Base-by-base conservation (phyloP, 371 early-diverging fungal species). In the Apophysomyces trapeziformis region DNA sequence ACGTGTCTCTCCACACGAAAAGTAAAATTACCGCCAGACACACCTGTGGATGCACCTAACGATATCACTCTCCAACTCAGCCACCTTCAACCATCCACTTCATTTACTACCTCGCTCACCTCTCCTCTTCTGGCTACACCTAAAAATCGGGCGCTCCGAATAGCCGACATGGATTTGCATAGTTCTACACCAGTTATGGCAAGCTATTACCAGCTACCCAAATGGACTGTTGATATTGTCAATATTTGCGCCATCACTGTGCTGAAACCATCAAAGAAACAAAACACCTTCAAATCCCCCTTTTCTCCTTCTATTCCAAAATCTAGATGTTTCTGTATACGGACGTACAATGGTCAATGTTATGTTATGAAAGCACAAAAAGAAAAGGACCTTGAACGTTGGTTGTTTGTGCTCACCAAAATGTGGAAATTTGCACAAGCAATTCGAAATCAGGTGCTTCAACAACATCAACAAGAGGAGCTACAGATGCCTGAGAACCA, bases 361-460 rank as follows among this genome's bases (percentile, higher is more conserved):
- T 68, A 73, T 44, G 65, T 79, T 4, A 64, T 83, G 61, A 83
- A 80, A 50, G 81, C 79, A 6, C 74, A 72, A 9, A 83, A 80
- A 60, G 70, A 80, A 61, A 83, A 80, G 45, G 84, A 83, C 41
- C 54, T 83, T 35, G 84, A 83, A 38, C 60, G 84, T 32, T 83
- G 84, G 84, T 62, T 83, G n/a, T 83, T 83, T 74, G 79, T 83
- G 1, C 60, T 83, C 11, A 80, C 80, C 8, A 83, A 80, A 61
- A 78, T 78, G 78, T 83, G 83, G 83, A 71, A 68, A 60, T 80
- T 71, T 32, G 69, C 71, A 14, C 76, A 78, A 47, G 70, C 78
- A 35, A 71, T 74, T 57, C 67, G 70, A 4, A 47, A 45, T 32
- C 68, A 66, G 57, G 18, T 68, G 21, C n/a, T 37, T 11, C 26